These are phyloP conservation scores for Aspergillus sp. DNA, from an alignment of 2,329 filamentous ascomycete species.

Conservation along the genomic window DNA sequence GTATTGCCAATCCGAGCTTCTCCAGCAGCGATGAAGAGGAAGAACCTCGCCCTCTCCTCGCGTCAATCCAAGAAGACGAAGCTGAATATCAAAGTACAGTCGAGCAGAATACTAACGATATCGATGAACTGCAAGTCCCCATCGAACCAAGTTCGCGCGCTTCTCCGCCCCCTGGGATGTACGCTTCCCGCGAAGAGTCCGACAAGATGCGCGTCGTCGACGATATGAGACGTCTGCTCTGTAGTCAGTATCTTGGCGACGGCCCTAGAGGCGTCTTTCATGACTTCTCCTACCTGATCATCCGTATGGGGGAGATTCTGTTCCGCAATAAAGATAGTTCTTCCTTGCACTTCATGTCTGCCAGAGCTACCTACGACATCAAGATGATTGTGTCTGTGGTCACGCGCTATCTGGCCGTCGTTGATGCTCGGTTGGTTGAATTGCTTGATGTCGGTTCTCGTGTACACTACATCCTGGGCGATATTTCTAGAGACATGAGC, in stretches of 20 bases:
- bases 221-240: constrained; percentile 11
- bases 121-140: neutral
- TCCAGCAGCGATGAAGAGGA: neutral
- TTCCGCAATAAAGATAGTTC: constrained; percentile 9
- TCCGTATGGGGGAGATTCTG: constrained; percentile 17
- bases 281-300: constrained; percentile 14
- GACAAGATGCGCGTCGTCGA: constrained; percentile 8
- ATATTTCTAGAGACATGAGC: constrained; percentile 5
- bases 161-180: neutral
- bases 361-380: constrained; percentile 7
- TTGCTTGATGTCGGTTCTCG: constrained; percentile 4
- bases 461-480: constrained; percentile 6
- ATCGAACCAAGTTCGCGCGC: neutral
- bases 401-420: constrained; percentile 6
- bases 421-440: constrained; percentile 11
- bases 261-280: constrained; percentile 12
- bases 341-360: constrained; percentile 4
- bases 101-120: neutral
- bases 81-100: neutral
- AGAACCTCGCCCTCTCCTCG: neutral
- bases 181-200: neutral
- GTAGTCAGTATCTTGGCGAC: constrained; percentile 7
- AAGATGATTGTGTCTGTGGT: constrained; percentile 9
- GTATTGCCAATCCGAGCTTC: constrained; percentile 1
- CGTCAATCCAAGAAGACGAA: constrained; percentile 1